Percentiles rank a stretch among this genome's conserved stretches.
Conservation (phyloP, 139 green algal species). For the Closterium sp. region DNA sequence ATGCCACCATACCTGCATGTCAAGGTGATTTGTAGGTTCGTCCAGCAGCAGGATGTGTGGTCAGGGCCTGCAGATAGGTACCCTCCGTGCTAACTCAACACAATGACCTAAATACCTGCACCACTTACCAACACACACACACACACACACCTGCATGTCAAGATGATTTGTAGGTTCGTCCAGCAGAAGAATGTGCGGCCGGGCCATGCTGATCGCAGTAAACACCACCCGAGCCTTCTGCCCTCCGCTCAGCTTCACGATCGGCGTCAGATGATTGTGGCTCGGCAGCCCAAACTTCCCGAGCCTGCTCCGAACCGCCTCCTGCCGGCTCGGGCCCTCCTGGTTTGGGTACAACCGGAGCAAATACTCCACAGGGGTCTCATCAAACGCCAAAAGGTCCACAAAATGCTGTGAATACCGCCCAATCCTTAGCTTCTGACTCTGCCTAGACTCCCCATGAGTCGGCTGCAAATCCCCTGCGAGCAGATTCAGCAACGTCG, state of each 20-base stretch:
- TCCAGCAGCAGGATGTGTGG: constrained; percentile 81
- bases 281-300: constrained; percentile 92
- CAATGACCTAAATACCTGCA: not conserved
- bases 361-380: constrained; percentile 81
- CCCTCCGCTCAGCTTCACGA: constrained; percentile 89
- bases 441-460: constrained; percentile 78
- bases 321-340: constrained; percentile 66
- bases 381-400: constrained; percentile 90
- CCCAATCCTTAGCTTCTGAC: constrained; percentile 92
- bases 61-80: constrained; percentile 77
- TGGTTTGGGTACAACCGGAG: constrained; percentile 52
- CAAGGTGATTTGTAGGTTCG: constrained; percentile 95
- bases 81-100: no score
- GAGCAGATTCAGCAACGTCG: constrained; percentile 97
- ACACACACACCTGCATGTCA: constrained; percentile 81
- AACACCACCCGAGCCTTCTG: constrained; percentile 99
- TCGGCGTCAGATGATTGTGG: constrained; percentile 93
- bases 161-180: constrained; percentile 95
- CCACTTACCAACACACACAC: not conserved
- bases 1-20: constrained; percentile 72
- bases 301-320: constrained; percentile 89
- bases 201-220: constrained; percentile 79
- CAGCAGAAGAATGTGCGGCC: constrained; percentile 83
- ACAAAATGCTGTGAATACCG: constrained; percentile 98
- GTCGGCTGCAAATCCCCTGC: constrained; percentile 88